These are phyloP conservation scores for Brasenia schreberi DNA, from an alignment of 164 flowering plant genomes.

Conservation along the genomic window DNA sequence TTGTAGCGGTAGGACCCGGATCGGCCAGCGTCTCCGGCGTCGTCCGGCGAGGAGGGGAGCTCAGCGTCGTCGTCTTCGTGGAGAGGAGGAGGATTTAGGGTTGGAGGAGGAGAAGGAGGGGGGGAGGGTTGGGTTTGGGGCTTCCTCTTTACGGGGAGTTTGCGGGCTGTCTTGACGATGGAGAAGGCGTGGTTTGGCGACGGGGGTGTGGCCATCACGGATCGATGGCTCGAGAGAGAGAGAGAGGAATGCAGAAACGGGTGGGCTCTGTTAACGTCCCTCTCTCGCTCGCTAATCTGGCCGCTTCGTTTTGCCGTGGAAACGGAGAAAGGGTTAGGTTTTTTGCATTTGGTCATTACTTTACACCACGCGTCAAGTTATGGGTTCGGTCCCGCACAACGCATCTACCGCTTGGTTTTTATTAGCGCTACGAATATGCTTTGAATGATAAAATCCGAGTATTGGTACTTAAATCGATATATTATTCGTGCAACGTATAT, in stretches of 20 bases:
- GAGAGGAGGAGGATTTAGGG: constrained; percentile 1
- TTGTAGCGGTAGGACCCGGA: constrained; percentile 47
- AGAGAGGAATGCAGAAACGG: neutral
- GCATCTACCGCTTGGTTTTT: too few species aligned
- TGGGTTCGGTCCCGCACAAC: too few species aligned
- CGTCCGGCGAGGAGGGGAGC: neutral
- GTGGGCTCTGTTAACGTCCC: neutral
- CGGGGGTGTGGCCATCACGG: neutral
- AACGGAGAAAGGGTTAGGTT: neutral
- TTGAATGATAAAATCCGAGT: too few species aligned
- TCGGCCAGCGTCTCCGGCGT: neutral
- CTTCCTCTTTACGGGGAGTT: constrained; percentile 61
- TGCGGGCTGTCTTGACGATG: constrained; percentile 15
- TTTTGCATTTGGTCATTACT: too few species aligned
- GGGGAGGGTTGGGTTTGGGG: constrained; percentile 11
- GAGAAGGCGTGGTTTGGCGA: neutral
- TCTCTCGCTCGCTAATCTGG: neutral
- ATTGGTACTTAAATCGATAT: too few species aligned
- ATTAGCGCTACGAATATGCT: too few species aligned
- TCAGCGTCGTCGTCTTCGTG: constrained; percentile 3
- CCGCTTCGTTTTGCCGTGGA: neutral
- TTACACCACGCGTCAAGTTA: too few species aligned
- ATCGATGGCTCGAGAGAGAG: too few species aligned
- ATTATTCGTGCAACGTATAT: too few species aligned
- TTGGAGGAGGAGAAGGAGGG: constrained; percentile 6